Conservation (phyloP, 2,329 filamentous ascomycete species). For the Trematosphaeria pertusa region DNA sequence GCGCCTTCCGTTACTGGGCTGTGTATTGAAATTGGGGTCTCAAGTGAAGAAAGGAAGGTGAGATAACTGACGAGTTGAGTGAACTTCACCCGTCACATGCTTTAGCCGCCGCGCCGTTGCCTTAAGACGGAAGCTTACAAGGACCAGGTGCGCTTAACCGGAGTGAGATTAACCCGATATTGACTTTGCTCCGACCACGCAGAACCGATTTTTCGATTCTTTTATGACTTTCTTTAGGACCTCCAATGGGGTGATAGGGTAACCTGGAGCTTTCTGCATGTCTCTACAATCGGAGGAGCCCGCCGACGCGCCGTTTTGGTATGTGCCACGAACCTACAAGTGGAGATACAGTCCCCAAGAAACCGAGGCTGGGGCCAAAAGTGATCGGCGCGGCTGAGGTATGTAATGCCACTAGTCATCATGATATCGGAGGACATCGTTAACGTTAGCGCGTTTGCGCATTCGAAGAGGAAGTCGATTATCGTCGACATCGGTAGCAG, state of each 20-base stretch:
- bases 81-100: conserved; percentile 16
- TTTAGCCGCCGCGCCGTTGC: conserved; percentile 19
- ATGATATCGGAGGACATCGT: too few species aligned
- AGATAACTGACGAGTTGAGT: conserved; percentile 8
- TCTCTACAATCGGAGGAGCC: not conserved
- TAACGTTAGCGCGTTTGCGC: too few species aligned
- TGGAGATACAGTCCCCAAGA: not conserved
- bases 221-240: not conserved
- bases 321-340: not conserved
- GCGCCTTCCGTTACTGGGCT: conserved; percentile 5
- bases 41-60: conserved; percentile 18
- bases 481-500: too few species aligned
- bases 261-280: not conserved
- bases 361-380: too few species aligned
- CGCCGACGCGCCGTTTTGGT: not conserved
- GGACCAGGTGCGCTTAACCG: conserved; percentile 10
- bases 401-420: too few species aligned
- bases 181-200: conserved; percentile 9
- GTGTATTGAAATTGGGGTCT: conserved; percentile 14
- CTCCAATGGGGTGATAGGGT: conserved; percentile 3
- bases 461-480: too few species aligned
- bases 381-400: too few species aligned
- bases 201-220: conserved; percentile 14
- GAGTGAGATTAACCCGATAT: conserved; percentile 22
- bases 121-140: conserved; percentile 14